A percentile compares a stretch with the other conserved stretches of the same genome.
These are phyloP conservation scores for Ogataea neopini DNA, from an alignment of 805 yeast genomes.

Conservation along the genomic window DNA sequence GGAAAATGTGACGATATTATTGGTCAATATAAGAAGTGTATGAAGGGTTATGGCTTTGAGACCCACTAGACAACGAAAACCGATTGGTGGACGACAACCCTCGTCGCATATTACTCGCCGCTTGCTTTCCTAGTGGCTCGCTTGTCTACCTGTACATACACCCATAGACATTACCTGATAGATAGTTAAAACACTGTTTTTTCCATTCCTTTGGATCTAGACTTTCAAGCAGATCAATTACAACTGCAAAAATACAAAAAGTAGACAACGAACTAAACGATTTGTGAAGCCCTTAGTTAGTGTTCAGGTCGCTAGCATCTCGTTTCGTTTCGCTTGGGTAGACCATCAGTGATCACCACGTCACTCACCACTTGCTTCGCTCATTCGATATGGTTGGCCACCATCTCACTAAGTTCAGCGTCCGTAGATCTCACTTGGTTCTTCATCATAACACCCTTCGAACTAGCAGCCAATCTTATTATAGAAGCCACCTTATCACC, in stretches of 20 bases:
- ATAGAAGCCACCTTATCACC: slow-evolving; percentile 53
- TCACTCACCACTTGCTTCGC: background rate
- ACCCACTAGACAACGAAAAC: slow-evolving; percentile 35
- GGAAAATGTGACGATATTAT: slow-evolving; percentile 78
- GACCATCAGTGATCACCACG: too few species aligned
- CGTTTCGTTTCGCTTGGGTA: too few species aligned
- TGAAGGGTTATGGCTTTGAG: slow-evolving; percentile 89
- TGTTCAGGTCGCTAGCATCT: background rate
- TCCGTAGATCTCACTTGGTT: slow-evolving; percentile 60
- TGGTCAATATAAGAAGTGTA: slow-evolving; percentile 75
- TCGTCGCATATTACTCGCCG: too few species aligned
- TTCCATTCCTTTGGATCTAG: background rate
- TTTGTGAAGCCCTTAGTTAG: background rate
- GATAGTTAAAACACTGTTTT: background rate
- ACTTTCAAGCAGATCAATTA: background rate
- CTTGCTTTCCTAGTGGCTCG: background rate
- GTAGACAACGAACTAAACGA: background rate
- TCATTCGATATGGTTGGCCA: slow-evolving; percentile 50
- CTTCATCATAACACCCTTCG: slow-evolving; percentile 53
- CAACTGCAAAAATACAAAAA: slow-evolving; percentile 3
- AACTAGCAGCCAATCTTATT: slow-evolving; percentile 50
- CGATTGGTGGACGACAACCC: too few species aligned
- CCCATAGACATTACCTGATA: too few species aligned
- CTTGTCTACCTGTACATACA: background rate
- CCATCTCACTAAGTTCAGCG: slow-evolving; percentile 47